phyloP scores from a whole-genome alignment of 2,329 filamentous ascomycete species.

The Anthostomella pinea region DNA sequence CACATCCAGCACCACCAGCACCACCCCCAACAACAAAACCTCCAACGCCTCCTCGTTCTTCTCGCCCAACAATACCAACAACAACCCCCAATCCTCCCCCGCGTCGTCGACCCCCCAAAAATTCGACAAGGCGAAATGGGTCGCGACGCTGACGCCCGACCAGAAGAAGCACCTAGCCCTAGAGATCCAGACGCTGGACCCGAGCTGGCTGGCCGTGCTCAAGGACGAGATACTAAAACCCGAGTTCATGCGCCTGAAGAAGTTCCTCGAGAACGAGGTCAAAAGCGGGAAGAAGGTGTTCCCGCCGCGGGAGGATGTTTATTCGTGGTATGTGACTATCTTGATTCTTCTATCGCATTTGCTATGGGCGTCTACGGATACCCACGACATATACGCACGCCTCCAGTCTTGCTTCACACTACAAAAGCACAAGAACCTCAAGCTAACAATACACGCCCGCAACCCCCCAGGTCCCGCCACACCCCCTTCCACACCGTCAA shows the following conservation, averaged over 20 bases:
- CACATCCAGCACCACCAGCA: conserved; percentile 15
- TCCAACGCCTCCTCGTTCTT: too few relatives aligned
- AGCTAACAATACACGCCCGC: too few relatives aligned
- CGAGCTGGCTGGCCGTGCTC: conserved; percentile 85
- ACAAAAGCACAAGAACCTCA: too few relatives aligned
- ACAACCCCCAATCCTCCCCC: conserved; percentile 9
- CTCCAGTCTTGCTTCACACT: too few relatives aligned
- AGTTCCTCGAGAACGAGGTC: conserved; percentile 78
- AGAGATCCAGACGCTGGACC: conserved; percentile 88
- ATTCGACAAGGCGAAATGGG: conserved; percentile 90
- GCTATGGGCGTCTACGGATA: too few relatives aligned
- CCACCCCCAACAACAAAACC: conserved; percentile 8
- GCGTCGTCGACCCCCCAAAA: conserved; percentile 41
- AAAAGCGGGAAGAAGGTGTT: conserved; percentile 75
- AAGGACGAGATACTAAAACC: conserved; percentile 79
- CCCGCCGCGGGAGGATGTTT: conserved; percentile 83
- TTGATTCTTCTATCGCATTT: too few relatives aligned
- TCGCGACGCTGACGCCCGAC: conserved; percentile 73
- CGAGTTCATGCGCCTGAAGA: conserved; percentile 84
- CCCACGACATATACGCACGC: too few relatives aligned
- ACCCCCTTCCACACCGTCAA: conserved; percentile 88
- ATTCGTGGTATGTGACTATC: conserved; percentile 85
- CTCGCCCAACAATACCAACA: too few relatives aligned
- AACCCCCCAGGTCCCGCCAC: conserved; percentile 88
- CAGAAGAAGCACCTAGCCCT: conserved; percentile 79